Percentiles rank a stretch among this genome's conserved stretches.
Conservation (phyloP, 495 filamentous ascomycete species). For the Hyaloscypha finlandica region DNA sequence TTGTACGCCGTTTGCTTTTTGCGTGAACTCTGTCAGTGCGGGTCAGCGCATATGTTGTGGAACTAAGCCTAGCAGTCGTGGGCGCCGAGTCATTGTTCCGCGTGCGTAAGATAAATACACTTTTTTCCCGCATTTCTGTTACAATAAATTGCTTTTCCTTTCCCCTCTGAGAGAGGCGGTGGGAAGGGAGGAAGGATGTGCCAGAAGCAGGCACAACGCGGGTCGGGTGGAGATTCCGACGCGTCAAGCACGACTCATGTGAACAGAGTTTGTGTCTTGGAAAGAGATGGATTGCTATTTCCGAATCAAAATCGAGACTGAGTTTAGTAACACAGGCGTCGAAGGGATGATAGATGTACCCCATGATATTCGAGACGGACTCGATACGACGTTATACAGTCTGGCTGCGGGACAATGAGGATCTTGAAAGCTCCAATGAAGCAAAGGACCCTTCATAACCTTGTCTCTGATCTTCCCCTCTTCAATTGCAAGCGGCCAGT, state of each 20-base stretch:
- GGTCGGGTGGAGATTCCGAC: not conserved
- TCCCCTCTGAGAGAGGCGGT: not conserved
- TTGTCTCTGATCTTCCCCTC: not conserved
- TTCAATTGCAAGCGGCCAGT: not conserved
- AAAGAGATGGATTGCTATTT: not conserved
- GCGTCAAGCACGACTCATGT: not conserved
- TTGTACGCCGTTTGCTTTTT: not conserved
- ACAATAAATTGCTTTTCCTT: not conserved
- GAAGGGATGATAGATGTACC: not conserved
- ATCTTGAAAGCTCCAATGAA: not conserved
- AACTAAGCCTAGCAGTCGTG: not conserved
- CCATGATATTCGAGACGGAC: not conserved
- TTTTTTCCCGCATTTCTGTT: not conserved
- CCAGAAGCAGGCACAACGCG: not conserved
- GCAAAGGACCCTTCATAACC: not conserved
- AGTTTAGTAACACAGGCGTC: not conserved
- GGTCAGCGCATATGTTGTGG: not conserved
- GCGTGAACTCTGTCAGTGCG: not conserved
- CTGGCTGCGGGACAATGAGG: no score
- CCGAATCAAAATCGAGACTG: not conserved
- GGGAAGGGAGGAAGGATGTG: not conserved
- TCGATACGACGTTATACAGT: not conserved
- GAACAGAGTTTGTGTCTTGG: no score
- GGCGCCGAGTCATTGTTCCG: not conserved
- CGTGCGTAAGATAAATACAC: not conserved